phyloP scores from a whole-genome alignment of 106 monocot species.

The Hemerocallis citrina region DNA sequence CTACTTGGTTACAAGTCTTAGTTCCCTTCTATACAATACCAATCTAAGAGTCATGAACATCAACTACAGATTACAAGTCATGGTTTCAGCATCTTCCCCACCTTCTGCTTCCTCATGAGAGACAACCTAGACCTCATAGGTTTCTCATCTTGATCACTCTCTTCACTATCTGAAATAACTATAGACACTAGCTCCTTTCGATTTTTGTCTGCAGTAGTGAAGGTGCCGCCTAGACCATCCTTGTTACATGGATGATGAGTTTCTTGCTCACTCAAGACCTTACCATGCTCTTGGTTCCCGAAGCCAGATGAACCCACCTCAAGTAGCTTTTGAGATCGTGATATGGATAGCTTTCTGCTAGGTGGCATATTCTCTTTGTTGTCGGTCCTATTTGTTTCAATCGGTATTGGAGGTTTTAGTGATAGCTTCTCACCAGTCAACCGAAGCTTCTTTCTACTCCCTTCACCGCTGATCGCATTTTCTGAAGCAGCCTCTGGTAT shows the following conservation, averaged over 20 bases:
- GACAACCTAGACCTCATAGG: constrained; percentile 28
- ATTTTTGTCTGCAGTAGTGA: constrained; percentile 5
- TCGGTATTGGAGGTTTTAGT: constrained; percentile 1
- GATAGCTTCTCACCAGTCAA: constrained; percentile 27
- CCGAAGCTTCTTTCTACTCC: constrained; percentile 31
- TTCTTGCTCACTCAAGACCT: background rate
- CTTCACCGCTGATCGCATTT: constrained; percentile 11
- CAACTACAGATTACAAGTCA: background rate
- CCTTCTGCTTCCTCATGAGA: constrained; percentile 15
- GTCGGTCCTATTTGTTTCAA: constrained; percentile 11
- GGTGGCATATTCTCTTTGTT: constrained; percentile 34
- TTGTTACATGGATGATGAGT: background rate
- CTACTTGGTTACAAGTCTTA: too few relatives aligned
- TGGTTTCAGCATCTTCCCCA: constrained; percentile 7
- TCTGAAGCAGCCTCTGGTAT: constrained; percentile 8
- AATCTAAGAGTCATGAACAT: too few relatives aligned
- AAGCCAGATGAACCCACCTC: constrained; percentile 5
- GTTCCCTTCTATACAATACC: too few relatives aligned
- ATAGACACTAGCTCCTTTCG: constrained; percentile 14
- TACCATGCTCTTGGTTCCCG: background rate
- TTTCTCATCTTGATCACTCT: constrained; percentile 43
- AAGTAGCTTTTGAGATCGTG: background rate
- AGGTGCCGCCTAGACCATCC: background rate
- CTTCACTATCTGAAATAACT: constrained; percentile 69
- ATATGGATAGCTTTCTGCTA: constrained; percentile 8